Evolutionary conservation across 192 early-diverging fungal genomes (phyloP), one percentile per base, ranked within the genome.

Genomic region (Backusella liffmaniae): DNA sequence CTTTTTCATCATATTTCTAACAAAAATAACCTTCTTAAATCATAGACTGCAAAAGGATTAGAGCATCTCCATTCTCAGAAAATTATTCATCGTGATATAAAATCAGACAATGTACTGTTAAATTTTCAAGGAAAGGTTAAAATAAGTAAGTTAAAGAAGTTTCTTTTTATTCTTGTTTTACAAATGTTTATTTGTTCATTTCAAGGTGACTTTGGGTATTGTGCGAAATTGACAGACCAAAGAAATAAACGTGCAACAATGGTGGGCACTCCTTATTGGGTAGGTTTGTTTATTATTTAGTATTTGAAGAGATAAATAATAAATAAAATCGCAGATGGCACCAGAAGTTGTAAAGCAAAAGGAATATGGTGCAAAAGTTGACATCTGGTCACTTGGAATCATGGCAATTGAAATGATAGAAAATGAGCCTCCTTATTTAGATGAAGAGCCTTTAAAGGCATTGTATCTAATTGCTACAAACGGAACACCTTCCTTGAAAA

Each of bases 371-470:
- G 83, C 93, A 67, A 97, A 96, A 79, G 95, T 98, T 34, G 97
- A 99, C 76, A 92, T 99, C 44, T 99, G 97, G 97, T 96, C 95
- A 18, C 78, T 97, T 49, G 97, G 97, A 10, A 97, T 98, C 82
- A 96, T 98, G 96, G 94, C 93, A 8, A 97, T 99, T 72, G 97
- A 99, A 80, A 98, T 97, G 96, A 87, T 98, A 67, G 97, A 99
- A 80, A 94, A 94, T 37, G 95, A 99, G 79, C 97, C 97, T 67
- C 97, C 97, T 36, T 99, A 99, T 85, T 80, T 99, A 67, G 91
- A 99, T 75, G 96, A 97, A 78, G 92, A 97, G 68, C 97, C 97
- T n/a, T 84, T 97, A 34, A 87, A 90, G 62, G 96, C 96, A 13
- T 78, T 98, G 44, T 97, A 96, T 79, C 78, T 98, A 70, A 98